Evolutionary conservation across 2,329 filamentous ascomycete species (phyloP).

Genomic region (Alternaria viburni): DNA sequence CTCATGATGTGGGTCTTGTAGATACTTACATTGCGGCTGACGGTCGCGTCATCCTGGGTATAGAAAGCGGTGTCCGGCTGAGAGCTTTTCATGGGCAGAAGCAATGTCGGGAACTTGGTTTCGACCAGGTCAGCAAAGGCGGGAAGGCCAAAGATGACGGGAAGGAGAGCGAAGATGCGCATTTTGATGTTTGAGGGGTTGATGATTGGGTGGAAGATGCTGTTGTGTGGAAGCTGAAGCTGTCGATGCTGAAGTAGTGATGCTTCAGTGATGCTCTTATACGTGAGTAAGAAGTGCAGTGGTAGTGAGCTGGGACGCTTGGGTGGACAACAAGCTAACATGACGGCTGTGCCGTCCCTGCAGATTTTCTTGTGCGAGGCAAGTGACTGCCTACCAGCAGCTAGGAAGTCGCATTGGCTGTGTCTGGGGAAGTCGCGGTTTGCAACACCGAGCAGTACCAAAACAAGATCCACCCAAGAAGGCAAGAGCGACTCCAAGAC

Average conservation of each 20-base stretch:
- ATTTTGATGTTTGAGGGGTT: slow-evolving; percentile 20
- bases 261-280: background rate
- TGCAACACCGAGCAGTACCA: background rate
- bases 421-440: background rate
- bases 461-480: background rate
- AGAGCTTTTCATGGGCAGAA: slow-evolving; percentile 38
- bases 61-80: slow-evolving; percentile 25
- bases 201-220: background rate
- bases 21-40: slow-evolving; percentile 25
- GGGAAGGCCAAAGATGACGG: slow-evolving; percentile 22
- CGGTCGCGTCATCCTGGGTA: slow-evolving; percentile 30
- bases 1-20: background rate
- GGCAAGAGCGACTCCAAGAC: background rate
- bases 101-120: slow-evolving; percentile 40
- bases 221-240: background rate
- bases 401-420: background rate
- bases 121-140: slow-evolving; percentile 19
- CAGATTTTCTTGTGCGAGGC: background rate
- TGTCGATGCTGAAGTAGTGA: background rate
- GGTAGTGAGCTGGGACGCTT: background rate
- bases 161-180: slow-evolving; percentile 26
- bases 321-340: background rate
- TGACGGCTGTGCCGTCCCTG: background rate
- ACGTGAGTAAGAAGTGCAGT: background rate
- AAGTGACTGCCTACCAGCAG: background rate